A percentile compares a stretch with the other conserved stretches of the same genome.
These are phyloP conservation scores for Penicillium hordei DNA, from an alignment of 2,329 filamentous ascomycete genomes.

Conservation along the genomic window DNA sequence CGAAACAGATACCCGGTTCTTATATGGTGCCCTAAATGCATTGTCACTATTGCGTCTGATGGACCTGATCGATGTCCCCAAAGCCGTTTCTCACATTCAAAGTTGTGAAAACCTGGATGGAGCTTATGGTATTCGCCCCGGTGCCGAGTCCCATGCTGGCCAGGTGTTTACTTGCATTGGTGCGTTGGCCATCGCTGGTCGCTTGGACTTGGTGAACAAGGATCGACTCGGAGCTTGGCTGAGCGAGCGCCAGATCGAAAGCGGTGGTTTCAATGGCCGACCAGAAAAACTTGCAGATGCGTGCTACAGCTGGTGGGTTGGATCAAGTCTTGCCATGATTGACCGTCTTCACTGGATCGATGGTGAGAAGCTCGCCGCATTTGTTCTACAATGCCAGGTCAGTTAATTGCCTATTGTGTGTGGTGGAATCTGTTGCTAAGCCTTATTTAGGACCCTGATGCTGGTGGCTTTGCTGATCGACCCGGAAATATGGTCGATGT, in stretches of 20 bases:
- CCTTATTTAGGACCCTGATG: slow-evolving; percentile 63
- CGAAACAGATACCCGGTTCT: slow-evolving; percentile 89
- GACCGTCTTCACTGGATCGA: slow-evolving; percentile 91
- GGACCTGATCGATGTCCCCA: slow-evolving; percentile 71
- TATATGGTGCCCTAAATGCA: slow-evolving; percentile 87
- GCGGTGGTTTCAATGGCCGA: slow-evolving; percentile 86
- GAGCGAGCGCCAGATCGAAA: slow-evolving; percentile 84
- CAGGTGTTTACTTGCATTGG: slow-evolving; percentile 95
- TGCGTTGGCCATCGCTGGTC: slow-evolving; percentile 77
- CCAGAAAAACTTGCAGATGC: slow-evolving; percentile 96
- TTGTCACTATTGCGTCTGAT: slow-evolving; percentile 78
- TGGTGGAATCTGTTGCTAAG: slow-evolving; percentile 10
- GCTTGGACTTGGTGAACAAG: slow-evolving; percentile 76
- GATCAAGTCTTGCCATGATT: slow-evolving; percentile 89
- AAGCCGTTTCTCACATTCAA: slow-evolving; percentile 75
- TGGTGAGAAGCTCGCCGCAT: slow-evolving; percentile 70
- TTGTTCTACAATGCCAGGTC: slow-evolving; percentile 83
- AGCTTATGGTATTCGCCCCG: slow-evolving; percentile 84
- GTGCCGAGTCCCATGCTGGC: slow-evolving; percentile 89
- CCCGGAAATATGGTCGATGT: slow-evolving; percentile 96
- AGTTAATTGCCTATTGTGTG: slow-evolving; percentile 13
- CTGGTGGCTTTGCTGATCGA: slow-evolving; percentile 83
- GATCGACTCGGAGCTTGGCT: slow-evolving; percentile 87
- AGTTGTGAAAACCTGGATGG: slow-evolving; percentile 92
- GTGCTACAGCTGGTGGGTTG: slow-evolving; percentile 99